These are phyloP conservation scores for Penicillium sp. DNA, from an alignment of 2,329 filamentous ascomycete genomes.

Conservation along the genomic window DNA sequence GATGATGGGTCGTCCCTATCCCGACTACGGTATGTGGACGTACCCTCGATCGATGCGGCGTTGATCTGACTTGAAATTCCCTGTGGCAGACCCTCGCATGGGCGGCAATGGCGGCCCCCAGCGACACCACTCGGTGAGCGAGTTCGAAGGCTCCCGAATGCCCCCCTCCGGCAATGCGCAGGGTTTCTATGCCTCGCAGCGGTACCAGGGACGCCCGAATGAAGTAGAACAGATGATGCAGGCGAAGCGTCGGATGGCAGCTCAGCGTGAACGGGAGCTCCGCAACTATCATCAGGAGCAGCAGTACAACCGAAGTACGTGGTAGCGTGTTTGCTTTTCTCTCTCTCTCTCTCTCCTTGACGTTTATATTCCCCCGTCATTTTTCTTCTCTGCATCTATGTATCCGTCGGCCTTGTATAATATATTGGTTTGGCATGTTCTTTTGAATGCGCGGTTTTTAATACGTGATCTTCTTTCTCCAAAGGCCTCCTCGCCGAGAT, in stretches of 20 bases:
- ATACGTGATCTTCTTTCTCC: conserved; percentile 37
- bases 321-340: conserved; percentile 40
- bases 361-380: conserved; percentile 35
- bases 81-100: conserved; percentile 66
- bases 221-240: conserved; percentile 99
- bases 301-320: conserved; percentile 97
- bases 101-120: conserved; percentile 56
- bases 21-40: conserved; percentile 60
- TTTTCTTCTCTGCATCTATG: conserved; percentile 32
- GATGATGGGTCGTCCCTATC: conserved; percentile 59
- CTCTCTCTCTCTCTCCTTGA: conserved; percentile 29
- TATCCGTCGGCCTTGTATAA: conserved; percentile 46
- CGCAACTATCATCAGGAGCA: conserved; percentile 99
- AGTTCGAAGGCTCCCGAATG: conserved; percentile 75
- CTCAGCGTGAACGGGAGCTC: conserved; percentile 97
- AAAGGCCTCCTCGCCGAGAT: conserved; percentile 67
- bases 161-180: conserved; percentile 78
- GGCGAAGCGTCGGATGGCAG: conserved; percentile 98
- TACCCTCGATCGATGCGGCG: conserved; percentile 22
- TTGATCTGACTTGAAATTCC: conserved; percentile 24
- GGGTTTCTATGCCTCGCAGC: conserved; percentile 91
- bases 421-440: conserved; percentile 37
- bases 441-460: conserved; percentile 43
- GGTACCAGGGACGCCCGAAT: conserved; percentile 82
- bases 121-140: conserved; percentile 81